Evolutionary conservation across 441 rosid species (phyloP).

Genomic region (Euphorbia corollata): DNA sequence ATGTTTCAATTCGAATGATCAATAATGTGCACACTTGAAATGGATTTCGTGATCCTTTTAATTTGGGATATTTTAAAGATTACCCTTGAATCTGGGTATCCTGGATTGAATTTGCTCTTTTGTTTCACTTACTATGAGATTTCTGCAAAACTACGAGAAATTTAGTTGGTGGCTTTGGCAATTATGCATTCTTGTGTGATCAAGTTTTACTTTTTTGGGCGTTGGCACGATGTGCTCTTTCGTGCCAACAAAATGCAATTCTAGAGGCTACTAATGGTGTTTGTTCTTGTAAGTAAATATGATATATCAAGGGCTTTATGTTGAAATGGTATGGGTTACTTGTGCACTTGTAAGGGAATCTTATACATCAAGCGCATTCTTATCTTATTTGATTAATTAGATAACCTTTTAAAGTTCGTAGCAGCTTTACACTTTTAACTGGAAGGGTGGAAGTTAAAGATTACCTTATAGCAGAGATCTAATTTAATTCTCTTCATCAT

Average conservation of each 20-base stretch:
- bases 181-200: neutral
- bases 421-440: neutral
- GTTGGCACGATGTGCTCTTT: neutral
- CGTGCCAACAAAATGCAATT: neutral
- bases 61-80: constrained; percentile 9
- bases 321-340: neutral
- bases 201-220: neutral
- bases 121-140: neutral
- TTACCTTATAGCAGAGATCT: neutral
- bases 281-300: neutral
- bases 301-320: neutral
- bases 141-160: neutral
- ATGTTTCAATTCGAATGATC: neutral
- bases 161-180: neutral
- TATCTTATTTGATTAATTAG: neutral
- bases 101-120: neutral
- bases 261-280: neutral
- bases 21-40: constrained; percentile 22
- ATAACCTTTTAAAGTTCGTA: no score
- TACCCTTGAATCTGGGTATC: constrained; percentile 11
- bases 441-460: neutral
- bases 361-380: neutral
- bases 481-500: no score
- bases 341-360: neutral
- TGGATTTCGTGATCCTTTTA: constrained; percentile 2